A percentile compares a stretch with the other conserved stretches of the same genome.
These are phyloP conservation scores for Mortierella sp. DNA, from an alignment of 371 early-diverging fungal species.

Conservation along the genomic window DNA sequence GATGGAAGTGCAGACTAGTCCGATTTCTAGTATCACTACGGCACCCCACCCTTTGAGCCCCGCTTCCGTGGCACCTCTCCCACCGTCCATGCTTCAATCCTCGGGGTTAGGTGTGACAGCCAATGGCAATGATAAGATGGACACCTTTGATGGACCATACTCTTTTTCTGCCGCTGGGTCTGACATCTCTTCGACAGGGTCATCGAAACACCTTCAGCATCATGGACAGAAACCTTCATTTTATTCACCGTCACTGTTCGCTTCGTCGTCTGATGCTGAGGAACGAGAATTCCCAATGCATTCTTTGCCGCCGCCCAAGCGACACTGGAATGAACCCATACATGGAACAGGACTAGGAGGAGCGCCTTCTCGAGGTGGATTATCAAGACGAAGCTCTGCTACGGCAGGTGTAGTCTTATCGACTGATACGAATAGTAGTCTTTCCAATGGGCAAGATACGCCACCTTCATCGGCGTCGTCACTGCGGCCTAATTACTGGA, in stretches of 20 bases:
- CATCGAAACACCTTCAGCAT: not conserved
- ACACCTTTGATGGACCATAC: not conserved
- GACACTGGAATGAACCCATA: conserved; percentile 18
- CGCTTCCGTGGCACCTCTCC: not conserved
- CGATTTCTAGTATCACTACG: conserved; percentile 26
- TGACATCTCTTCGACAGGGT: conserved; percentile 1
- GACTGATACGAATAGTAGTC: not conserved
- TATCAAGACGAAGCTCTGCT: conserved; percentile 35
- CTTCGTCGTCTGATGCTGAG: conserved; percentile 2
- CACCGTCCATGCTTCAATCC: not conserved
- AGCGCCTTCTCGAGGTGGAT: not conserved
- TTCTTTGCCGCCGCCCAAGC: conserved; percentile 42
- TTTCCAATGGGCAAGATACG: not conserved
- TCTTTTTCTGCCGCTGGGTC: conserved; percentile 6
- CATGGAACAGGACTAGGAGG: not conserved
- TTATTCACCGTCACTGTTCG: not conserved
- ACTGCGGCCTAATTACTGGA: conserved; percentile 15
- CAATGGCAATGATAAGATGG: not conserved
- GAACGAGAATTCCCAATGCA: conserved; percentile 11
- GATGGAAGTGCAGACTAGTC: conserved; percentile 19
- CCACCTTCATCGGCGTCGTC: not conserved
- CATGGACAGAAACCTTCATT: not conserved
- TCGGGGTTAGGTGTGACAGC: not conserved
- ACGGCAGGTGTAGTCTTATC: conserved; percentile 18
- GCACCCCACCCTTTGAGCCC: conserved; percentile 3